Base-by-base conservation (phyloP, 345 rosid genomes). In the Populus davidiana region DNA sequence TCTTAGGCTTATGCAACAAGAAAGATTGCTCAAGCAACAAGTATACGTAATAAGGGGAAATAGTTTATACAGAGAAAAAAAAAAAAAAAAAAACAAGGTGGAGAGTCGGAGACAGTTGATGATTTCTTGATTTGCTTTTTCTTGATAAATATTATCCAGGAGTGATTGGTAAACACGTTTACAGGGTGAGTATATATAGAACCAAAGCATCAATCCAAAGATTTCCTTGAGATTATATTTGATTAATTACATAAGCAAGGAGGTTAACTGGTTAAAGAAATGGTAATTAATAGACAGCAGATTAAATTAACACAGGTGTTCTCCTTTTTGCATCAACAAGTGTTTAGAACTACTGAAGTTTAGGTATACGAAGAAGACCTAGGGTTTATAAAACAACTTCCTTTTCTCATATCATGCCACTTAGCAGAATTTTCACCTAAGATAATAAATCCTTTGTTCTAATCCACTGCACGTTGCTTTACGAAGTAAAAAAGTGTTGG, bases 381-480 rank as follows among this genome's bases (percentile, higher is more conserved):
- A 33, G 5, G 36, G 5, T 33, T 33, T 33, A 33, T 33, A 33
- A 33, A 33, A 33, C 36, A 33, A 33, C 36, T 33, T 4, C 36
- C 36, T 33, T 33, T 33, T 4, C 36, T 39, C 43, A 39, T 35
- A n/a, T 68, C 47, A 4, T 27, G 69, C 69, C 69, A 33, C 59
- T 44, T 70, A 4, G 12, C 27, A 65, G 47, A 9, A 70, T 27
- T 8, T 44, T 5, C 56, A 47, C 9, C 20, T 2, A 7, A 67
- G 71, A 36, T 67, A 13, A 20, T 67, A 9, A 33, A 67, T 2
- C 12, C 10, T 59, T n/a, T 9, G 43, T 39, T 59, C 71, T 35
- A 74, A 78, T 70, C 76, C 65, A 29, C 35, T 56, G 35, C 9
- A 35, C 63, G 64, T 54, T 65, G 59, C 69, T 54, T 70, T 70